Evolutionary conservation across 1,284 basidiomycete species (phyloP).

Genomic region (Schizophyllum amplum): DNA sequence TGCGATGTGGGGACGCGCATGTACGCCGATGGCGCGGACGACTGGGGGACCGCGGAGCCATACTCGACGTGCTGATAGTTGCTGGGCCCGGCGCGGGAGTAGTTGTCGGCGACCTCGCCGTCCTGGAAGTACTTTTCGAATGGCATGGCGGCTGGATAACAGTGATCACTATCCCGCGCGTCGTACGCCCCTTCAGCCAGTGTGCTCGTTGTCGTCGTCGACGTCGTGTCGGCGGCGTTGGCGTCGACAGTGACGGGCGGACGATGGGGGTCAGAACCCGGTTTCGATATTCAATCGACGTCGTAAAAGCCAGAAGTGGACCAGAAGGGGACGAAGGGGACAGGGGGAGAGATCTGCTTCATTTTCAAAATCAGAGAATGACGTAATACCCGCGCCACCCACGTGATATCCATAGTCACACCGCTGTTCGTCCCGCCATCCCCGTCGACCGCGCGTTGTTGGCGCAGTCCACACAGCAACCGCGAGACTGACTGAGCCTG

Average conservation of each 20-base stretch:
- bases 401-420: neutral
- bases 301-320: too few species aligned
- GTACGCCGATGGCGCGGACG: neutral
- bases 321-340: neutral
- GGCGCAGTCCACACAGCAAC: neutral
- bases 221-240: neutral
- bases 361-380: neutral
- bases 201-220: neutral
- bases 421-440: too few species aligned
- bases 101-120: slow-evolving; percentile 31
- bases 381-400: neutral
- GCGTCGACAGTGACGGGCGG: neutral
- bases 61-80: neutral
- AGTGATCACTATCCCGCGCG: neutral
- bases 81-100: slow-evolving; percentile 31
- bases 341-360: neutral
- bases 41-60: neutral
- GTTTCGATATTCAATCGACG: too few species aligned
- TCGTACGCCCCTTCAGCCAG: neutral
- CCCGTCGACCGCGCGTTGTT: neutral
- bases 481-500: neutral
- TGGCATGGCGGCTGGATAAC: neutral
- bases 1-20: neutral
- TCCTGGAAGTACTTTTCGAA: slow-evolving; percentile 28
- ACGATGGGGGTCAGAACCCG: too few species aligned